A percentile compares a stretch with the other conserved stretches of the same genome.
phyloP scores from a whole-genome alignment of 225 moss, liverwort and hornwort species.

The Climacium dendroides region DNA sequence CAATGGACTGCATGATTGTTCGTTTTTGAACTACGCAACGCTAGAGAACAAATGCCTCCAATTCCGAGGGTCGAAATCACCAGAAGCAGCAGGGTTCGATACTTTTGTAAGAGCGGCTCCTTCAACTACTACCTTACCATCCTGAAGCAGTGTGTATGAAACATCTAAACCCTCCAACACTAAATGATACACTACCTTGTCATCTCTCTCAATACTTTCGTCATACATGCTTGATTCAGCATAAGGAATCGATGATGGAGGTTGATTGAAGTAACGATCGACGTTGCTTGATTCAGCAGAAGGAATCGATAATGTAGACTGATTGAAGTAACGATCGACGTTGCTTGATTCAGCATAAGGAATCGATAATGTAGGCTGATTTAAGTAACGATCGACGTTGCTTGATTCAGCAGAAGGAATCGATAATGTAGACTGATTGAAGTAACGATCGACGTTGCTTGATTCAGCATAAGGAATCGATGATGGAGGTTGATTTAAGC shows the following conservation, averaged over 20 bases:
- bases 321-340: not conserved
- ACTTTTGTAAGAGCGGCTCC: constrained; percentile 36
- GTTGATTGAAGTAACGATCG: not conserved
- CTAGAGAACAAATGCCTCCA: constrained; percentile 37
- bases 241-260: not conserved
- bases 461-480: not conserved
- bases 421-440: not conserved
- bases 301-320: not conserved
- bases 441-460: not conserved
- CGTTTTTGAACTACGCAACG: not conserved
- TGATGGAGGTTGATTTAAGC: not conserved
- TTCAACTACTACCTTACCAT: constrained; percentile 58
- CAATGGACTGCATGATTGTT: not conserved
- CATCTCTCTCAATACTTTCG: constrained; percentile 9
- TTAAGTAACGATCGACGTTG: not conserved
- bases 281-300: not conserved
- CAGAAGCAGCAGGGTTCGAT: constrained; percentile 16
- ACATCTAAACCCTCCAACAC: constrained; percentile 83
- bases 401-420: not conserved
- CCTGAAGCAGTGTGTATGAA: constrained; percentile 48
- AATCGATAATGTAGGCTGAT: not conserved
- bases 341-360: not conserved
- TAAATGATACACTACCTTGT: constrained; percentile 74
- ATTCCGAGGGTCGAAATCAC: constrained; percentile 39
- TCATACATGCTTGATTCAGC: constrained; percentile 1